Conservation (phyloP, 2,329 filamentous ascomycete species). For the Colletotrichum orchidophilum region DNA sequence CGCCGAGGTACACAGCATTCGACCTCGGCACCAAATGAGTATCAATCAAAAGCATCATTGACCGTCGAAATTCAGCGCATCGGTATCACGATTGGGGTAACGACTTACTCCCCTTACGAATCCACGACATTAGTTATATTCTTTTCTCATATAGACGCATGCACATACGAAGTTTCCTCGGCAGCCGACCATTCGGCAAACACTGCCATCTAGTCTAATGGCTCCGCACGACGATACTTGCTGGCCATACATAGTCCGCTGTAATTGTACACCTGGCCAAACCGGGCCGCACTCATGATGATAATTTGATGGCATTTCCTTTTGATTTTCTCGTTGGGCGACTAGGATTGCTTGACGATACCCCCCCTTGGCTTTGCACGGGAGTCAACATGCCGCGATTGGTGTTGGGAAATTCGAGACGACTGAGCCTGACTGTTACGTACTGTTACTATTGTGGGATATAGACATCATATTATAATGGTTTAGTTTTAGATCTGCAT, state of each 20-base stretch:
- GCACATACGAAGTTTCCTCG: not conserved
- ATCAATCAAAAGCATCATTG: not conserved
- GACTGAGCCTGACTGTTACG: not conserved
- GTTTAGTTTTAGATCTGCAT: constrained; percentile 17
- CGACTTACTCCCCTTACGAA: constrained; percentile 27
- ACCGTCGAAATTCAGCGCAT: constrained; percentile 1
- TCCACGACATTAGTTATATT: constrained; percentile 22
- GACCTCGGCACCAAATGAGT: not conserved
- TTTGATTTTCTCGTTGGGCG: not conserved
- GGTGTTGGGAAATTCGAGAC: not conserved
- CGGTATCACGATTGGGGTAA: constrained; percentile 22
- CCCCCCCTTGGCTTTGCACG: not conserved
- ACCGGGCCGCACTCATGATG: not conserved
- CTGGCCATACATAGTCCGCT: not conserved
- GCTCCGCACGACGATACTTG: not conserved
- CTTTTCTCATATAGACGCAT: not conserved
- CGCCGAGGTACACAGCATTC: not conserved
- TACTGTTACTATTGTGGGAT: not conserved
- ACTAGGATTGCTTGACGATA: constrained; percentile 14
- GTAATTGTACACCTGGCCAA: constrained; percentile 5
- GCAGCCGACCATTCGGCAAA: not conserved
- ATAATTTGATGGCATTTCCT: not conserved
- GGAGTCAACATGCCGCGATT: not conserved
- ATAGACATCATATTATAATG: constrained; percentile 20
- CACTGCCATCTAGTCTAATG: not conserved